Conservation (phyloP, 192 early-diverging fungal genomes). For the Paraglomus occultum region DNA sequence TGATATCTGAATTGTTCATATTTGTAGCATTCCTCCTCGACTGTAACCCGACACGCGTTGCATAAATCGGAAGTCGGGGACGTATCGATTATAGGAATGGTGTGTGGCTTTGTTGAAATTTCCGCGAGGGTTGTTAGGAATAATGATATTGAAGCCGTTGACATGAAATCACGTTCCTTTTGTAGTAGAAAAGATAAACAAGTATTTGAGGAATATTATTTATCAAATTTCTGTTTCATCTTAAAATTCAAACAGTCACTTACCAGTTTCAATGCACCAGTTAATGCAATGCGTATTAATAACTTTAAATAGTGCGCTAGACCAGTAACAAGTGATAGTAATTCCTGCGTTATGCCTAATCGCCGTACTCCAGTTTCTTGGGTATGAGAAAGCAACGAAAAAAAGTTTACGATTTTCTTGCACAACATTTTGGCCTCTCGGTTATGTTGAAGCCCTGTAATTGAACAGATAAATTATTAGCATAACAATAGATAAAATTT, state of each 20-base stretch:
- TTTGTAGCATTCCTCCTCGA: slow-evolving; percentile 89
- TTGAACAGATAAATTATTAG: slow-evolving; percentile 13
- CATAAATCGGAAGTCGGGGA: slow-evolving; percentile 81
- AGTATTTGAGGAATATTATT: not conserved
- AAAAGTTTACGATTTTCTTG: slow-evolving; percentile 93
- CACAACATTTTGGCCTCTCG: slow-evolving; percentile 95
- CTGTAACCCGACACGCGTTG: slow-evolving; percentile 65
- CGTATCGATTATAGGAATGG: slow-evolving; percentile 49
- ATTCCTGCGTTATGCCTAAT: slow-evolving; percentile 75
- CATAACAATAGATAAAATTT: slow-evolving; percentile 12
- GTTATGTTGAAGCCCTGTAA: slow-evolving; percentile 65
- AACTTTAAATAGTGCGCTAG: slow-evolving; percentile 93
- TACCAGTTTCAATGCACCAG: slow-evolving; percentile 82
- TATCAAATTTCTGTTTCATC: not conserved
- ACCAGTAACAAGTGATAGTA: slow-evolving; percentile 85
- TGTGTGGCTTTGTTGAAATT: slow-evolving; percentile 54
- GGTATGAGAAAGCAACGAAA: slow-evolving; percentile 81
- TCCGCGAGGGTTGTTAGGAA: slow-evolving; percentile 81
- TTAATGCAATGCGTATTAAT: slow-evolving; percentile 84
- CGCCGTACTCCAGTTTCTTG: slow-evolving; percentile 55
- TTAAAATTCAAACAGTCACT: slow-evolving; percentile 30
- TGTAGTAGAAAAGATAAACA: not conserved
- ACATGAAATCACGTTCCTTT: slow-evolving; percentile 62
- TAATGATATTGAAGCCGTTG: slow-evolving; percentile 51
- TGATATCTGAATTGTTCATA: slow-evolving; percentile 77